Evolutionary conservation across 140 eudicot species (phyloP), one percentile per base, ranked within the genome.

Genomic region (Eryngium alpinum): DNA sequence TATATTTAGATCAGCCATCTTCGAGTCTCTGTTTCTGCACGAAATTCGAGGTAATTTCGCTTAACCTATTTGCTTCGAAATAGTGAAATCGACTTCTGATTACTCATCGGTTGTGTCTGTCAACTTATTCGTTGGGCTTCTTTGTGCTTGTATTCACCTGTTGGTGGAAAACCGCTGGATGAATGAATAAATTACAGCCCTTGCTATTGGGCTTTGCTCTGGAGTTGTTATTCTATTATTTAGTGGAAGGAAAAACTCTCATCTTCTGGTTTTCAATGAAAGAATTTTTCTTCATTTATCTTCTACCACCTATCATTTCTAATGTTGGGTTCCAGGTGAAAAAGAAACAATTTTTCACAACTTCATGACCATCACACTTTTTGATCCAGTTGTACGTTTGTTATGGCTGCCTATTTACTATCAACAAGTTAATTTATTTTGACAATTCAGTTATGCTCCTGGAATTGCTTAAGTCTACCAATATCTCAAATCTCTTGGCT

Each of bases 301-400:
- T 93, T 83, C 97, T 93, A 80, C 98, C 98, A 10, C 98, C 98
- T 5, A 93, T 93, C 86, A 93, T 93, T 57, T 93, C 91, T 51
- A 93, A 93, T 85, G 98, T 95, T 15, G 98, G 98, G 98, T 93
- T n/a, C n/a, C n/a, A n/a, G n/a, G n/a, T n/a, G n/a, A n/a, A n/a
- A n/a, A n/a, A n/a, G n/a, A n/a, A n/a, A n/a, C n/a, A n/a, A n/a
- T n/a, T n/a, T n/a, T n/a, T n/a, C n/a, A n/a, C n/a, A n/a, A n/a
- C n/a, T n/a, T n/a, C n/a, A n/a, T n/a, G n/a, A n/a, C n/a, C n/a
- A n/a, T n/a, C n/a, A n/a, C n/a, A n/a, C n/a, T n/a, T n/a, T n/a
- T n/a, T n/a, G n/a, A n/a, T n/a, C n/a, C n/a, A n/a, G n/a, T 74
- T 91, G 75, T 76, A 83, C 71, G 82, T 86, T 29, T 92, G 96